A percentile compares a stretch with the other conserved stretches of the same genome.
phyloP scores from a whole-genome alignment of 139 green algal species.

The Chlamydomonas schloesseri region DNA sequence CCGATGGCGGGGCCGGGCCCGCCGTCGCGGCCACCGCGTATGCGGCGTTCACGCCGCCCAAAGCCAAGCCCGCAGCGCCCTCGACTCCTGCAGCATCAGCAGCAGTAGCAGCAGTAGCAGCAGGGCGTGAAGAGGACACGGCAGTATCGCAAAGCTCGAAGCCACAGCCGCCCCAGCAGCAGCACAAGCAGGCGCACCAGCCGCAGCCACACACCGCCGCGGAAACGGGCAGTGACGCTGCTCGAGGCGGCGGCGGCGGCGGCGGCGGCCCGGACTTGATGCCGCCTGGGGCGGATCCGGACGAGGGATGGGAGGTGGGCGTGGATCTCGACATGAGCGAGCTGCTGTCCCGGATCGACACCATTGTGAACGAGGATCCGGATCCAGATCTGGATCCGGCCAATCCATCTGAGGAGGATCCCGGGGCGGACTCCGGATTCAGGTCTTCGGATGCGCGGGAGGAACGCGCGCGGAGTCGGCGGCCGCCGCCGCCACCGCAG shows the following conservation, averaged over 20 bases:
- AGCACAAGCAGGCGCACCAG: not conserved
- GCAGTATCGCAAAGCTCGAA: no score
- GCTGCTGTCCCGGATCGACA: conserved; percentile 34
- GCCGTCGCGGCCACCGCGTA: not conserved
- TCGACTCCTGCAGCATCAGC: no score
- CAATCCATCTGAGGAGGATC: not conserved
- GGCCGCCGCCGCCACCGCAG: no score
- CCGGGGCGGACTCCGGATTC: no score
- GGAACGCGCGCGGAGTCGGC: no score
- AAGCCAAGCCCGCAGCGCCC: no score
- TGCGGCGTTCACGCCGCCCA: no score
- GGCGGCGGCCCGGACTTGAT: not conserved
- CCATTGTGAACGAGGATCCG: conserved; percentile 23
- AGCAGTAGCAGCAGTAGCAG: no score
- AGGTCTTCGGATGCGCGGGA: no score
- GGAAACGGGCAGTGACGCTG: not conserved
- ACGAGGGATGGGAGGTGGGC: conserved; percentile 29
- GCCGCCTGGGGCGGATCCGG: not conserved
- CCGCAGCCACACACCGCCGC: not conserved
- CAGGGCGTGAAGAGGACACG: no score
- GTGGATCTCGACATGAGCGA: conserved; percentile 44
- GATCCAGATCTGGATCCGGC: not conserved
- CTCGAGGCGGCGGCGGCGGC: not conserved
- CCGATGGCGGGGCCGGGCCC: no score
- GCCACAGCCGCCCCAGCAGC: not conserved